Base-by-base conservation (phyloP, 441 rosid species). In the Adansonia grandidieri region DNA sequence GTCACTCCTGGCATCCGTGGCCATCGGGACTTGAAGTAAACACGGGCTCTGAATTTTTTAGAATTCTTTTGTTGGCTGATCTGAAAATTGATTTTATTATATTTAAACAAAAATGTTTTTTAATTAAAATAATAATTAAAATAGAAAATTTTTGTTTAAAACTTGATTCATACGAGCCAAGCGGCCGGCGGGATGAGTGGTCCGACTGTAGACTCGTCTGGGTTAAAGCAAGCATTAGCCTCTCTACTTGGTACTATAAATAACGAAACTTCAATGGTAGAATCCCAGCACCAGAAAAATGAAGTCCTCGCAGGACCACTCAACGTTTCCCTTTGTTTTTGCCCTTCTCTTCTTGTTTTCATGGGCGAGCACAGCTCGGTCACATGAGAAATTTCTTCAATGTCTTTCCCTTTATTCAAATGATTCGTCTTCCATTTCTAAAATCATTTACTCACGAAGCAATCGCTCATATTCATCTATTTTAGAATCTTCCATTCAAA, bases 391-490 rank as follows among this genome's bases (percentile, higher is more conserved):
- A 17, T 86, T 86, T 74, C 77, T 75, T 53, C 80, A 77, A 48
- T 82, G 85, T 74, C 62, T 84, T 17, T 77, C 75, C 37, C 79
- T 83, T 47, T 67, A 73, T 53, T 81, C 84, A 63, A 64, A 64
- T 5, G 48, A 64, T 14, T 68, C 79, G 68, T 82, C 87, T 50
- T 78, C 82, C 56, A 32, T 86, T 84, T 24, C 73, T 17, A 7
- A 75, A 3, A 69, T 74, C 75, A 24, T 87, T 24, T 80, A 80
- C 78, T 79, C 81, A 22, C 58, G 80, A 67, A 64, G 57, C 71
- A 83, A 87, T 61, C 28, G 67, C 32, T 81, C 82, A 0, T 83
- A 83, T 75, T 64, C 80, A 69, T 19, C 90, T 19, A 78, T 87
- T 22, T 66, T 87, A 50, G 78, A 85, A 70, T 76, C 85, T 22